Percentiles rank a stretch among this genome's conserved stretches.
These are phyloP conservation scores for Ophiostoma perfectum DNA, from an alignment of 2,329 filamentous ascomycete genomes.

Conservation along the genomic window DNA sequence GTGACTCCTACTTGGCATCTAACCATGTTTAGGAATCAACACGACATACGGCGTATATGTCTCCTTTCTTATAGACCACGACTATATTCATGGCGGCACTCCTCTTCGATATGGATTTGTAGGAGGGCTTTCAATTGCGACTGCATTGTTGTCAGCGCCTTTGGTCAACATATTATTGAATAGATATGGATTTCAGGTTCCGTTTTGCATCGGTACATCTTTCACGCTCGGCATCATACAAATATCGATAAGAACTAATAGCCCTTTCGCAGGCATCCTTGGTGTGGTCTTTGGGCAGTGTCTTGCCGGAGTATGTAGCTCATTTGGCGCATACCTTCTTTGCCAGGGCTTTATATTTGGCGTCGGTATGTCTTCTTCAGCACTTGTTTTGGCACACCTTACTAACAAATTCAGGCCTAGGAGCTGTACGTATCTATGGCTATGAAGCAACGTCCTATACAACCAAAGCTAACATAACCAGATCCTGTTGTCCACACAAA, in stretches of 20 bases:
- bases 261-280: background rate
- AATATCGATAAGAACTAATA: too few relatives aligned
- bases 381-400: too few relatives aligned
- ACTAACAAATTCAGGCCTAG: background rate
- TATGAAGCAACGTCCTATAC: too few relatives aligned
- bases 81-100: background rate
- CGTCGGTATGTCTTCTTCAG: background rate
- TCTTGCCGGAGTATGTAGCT: background rate
- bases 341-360: background rate
- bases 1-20: background rate
- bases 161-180: background rate
- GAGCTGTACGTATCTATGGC: background rate
- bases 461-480: background rate
- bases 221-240: too few relatives aligned
- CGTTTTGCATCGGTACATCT: background rate
- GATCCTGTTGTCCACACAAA: background rate
- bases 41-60: background rate
- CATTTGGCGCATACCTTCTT: background rate
- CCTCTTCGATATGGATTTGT: background rate
- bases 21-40: background rate
- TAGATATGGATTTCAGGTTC: background rate
- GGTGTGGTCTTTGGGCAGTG: background rate
- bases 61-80: background rate
- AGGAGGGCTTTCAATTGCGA: background rate
- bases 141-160: background rate